Base-by-base conservation (phyloP, 1,284 basidiomycete genomes). In the Sporisorium sorghi region DNA sequence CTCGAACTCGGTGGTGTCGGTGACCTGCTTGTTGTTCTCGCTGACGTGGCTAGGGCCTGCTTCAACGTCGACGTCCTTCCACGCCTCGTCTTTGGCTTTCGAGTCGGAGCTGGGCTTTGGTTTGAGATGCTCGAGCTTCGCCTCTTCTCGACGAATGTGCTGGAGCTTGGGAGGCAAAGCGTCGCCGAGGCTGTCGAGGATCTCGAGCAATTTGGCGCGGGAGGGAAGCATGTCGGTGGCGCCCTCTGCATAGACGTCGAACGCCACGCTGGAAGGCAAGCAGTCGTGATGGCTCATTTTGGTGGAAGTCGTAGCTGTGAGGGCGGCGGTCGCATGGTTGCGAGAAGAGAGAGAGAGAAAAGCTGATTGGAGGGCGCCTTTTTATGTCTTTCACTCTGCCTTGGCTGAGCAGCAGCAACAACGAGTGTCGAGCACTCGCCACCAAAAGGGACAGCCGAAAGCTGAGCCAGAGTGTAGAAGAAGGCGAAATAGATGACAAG, bases 1-100 rank as follows among this genome's bases (percentile, higher is more conserved):
- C 23, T 70, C 67, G 33, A 70, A 64, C 11, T 70, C 60, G 37
- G 51, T 58, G 10, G 44, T 19, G 10, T 48, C 47, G 21, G 47
- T 19, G 0, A 15, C 15, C 23, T 35, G 60, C 4, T 32, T 5
- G 19, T 33, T 33, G 28, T 44, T 44, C 21, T 47, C 44, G 42
- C n/a, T 50, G 23, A 21, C 23, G 9, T 58, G 51, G 14, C 66
- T 59, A 0, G 66, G 59, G 26, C 59, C 60, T 11, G 60, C 55
- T 42, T 51, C 59, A 17, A 32, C 44, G 1, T n/a, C 28, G 5
- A 30, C 42, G 23, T 21, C 35, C 17, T 37, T 37, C 35, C 35
- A 37, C 14, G 26, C 35, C n/a, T 48, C 43, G 52, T 66, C 30
- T 5, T 9, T 44, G 4, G 35, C 21, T 5, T 44, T 19, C 11